Evolutionary conservation across 169 alveolate genomes (phyloP).

Genomic region (Plasmodium sp.): DNA sequence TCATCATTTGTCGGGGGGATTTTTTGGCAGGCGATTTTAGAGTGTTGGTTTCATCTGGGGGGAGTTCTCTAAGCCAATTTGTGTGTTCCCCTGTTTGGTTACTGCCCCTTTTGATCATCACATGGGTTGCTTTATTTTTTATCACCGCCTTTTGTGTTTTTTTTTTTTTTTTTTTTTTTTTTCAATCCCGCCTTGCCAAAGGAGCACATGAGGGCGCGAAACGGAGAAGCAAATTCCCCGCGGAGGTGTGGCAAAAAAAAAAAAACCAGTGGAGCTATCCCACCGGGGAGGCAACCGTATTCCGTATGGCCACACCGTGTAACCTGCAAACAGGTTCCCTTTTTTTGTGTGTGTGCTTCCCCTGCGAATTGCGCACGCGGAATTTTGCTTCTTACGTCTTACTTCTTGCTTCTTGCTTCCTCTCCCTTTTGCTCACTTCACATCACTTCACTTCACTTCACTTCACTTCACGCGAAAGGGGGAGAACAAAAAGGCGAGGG

Average conservation of each 20-base stretch:
- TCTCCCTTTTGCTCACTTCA: not conserved
- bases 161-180: not conserved
- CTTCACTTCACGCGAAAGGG: not conserved
- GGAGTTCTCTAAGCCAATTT: not conserved
- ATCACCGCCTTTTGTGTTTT: not conserved
- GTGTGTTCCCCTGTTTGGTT: not conserved
- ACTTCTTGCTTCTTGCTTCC: not conserved
- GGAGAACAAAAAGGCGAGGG: not conserved
- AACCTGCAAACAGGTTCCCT: not conserved
- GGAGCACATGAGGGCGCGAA: not conserved
- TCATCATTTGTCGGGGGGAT: constrained; percentile 4
- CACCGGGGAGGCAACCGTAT: not conserved
- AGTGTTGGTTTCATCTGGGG: not conserved
- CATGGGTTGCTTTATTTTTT: not conserved
- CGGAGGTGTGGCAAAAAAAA: not conserved
- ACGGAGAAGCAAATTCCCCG: not conserved
- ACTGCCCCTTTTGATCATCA: not conserved
- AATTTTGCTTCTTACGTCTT: not conserved
- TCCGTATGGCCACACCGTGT: not conserved
- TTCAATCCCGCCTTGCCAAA: not conserved
- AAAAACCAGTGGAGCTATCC: not conserved
- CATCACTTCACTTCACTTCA: not conserved
- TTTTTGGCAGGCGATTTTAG: not conserved
- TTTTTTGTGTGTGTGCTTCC: not conserved
- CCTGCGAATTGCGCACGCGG: not conserved